A percentile compares a stretch with the other conserved stretches of the same genome.
Conservation (phyloP, 2,329 filamentous ascomycete genomes). For the Aureobasidium namibiae region DNA sequence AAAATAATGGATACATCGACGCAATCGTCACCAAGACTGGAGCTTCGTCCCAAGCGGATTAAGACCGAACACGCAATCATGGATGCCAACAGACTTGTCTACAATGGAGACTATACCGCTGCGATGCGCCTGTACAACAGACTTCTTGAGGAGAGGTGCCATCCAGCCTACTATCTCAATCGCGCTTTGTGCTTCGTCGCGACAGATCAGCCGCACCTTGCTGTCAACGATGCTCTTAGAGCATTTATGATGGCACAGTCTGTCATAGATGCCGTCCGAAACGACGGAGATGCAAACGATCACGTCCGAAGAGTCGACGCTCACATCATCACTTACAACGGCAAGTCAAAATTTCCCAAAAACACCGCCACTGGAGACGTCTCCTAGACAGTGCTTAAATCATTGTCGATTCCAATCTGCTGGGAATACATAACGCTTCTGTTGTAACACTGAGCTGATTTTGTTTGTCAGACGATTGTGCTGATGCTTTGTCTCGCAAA, state of each 20-base stretch:
- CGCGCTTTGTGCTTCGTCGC: conserved; percentile 20
- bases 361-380: neutral
- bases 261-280: neutral
- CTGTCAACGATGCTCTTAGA: conserved; percentile 20
- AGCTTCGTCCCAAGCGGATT: neutral
- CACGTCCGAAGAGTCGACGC: neutral
- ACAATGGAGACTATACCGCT: neutral
- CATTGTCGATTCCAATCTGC: neutral
- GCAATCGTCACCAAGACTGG: neutral
- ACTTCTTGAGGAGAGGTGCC: neutral
- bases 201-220: conserved; percentile 18
- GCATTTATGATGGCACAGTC: conserved; percentile 14
- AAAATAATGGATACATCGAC: neutral
- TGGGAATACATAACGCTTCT: neutral
- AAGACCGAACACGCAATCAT: neutral
- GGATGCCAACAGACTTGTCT: neutral
- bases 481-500: neutral
- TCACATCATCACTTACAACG: neutral
- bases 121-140: neutral
- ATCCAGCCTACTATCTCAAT: conserved; percentile 21
- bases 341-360: neutral
- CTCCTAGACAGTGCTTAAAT: neutral
- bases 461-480: neutral
- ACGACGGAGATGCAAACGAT: neutral
- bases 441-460: neutral